These are phyloP conservation scores for Herpetomonas samuelpessoai DNA, from an alignment of 208 protist species.

Conservation along the genomic window DNA sequence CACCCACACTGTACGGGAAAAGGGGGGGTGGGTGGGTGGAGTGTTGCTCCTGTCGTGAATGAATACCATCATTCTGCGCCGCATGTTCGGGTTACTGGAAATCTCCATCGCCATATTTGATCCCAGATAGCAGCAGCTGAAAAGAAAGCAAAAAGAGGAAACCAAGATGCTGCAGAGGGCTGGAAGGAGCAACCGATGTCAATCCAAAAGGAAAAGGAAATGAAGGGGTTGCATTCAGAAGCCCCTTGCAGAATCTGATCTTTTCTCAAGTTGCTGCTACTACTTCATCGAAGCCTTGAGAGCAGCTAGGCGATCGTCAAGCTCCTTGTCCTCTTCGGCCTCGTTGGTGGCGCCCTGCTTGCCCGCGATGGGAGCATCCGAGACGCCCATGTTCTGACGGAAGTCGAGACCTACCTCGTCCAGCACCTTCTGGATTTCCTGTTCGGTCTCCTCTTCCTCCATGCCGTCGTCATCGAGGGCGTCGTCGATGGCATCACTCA, in stretches of 20 bases:
- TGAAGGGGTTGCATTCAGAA: not conserved
- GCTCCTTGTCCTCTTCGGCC: slow-evolving; percentile 64
- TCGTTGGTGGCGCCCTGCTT: slow-evolving; percentile 15
- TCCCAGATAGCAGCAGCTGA: not conserved
- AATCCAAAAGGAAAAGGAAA: not conserved
- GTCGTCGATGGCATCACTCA: slow-evolving; percentile 94
- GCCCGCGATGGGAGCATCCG: slow-evolving; percentile 33
- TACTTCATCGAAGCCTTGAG: slow-evolving; percentile 80
- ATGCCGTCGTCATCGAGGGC: slow-evolving; percentile 91
- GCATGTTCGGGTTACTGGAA: too few relatives aligned
- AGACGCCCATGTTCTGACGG: slow-evolving; percentile 72
- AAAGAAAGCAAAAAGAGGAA: not conserved
- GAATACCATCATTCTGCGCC: too few relatives aligned
- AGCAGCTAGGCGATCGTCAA: slow-evolving; percentile 79
- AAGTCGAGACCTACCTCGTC: slow-evolving; percentile 92
- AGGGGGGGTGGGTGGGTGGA: too few relatives aligned
- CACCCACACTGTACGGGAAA: too few relatives aligned
- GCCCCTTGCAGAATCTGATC: too few relatives aligned
- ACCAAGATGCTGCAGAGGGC: too few relatives aligned
- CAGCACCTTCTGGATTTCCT: slow-evolving; percentile 89
- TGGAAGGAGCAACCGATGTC: too few relatives aligned
- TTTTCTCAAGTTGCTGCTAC: too few relatives aligned
- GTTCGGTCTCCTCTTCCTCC: slow-evolving; percentile 90
- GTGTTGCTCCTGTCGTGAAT: too few relatives aligned
- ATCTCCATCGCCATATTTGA: too few relatives aligned